phyloP scores from a whole-genome alignment of 805 yeast species.

The Saccharomyces jurei region DNA sequence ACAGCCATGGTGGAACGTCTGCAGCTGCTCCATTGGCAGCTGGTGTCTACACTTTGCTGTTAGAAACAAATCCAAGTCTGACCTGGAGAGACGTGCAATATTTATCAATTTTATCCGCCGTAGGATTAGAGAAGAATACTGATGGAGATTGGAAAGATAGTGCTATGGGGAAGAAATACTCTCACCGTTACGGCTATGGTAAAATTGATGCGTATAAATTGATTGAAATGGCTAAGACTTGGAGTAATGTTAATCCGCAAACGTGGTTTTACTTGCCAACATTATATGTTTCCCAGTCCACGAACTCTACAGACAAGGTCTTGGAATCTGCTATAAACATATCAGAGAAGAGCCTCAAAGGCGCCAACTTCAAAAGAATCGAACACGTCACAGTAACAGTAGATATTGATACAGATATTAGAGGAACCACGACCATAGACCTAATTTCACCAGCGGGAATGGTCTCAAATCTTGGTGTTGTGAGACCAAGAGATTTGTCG shows the following conservation, averaged over 20 bases:
- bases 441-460: slow-evolving; percentile 72
- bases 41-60: slow-evolving; percentile 79
- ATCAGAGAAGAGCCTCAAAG: slow-evolving; percentile 39
- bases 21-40: slow-evolving; percentile 99
- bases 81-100: slow-evolving; percentile 97
- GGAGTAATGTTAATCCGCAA: slow-evolving; percentile 88
- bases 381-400: slow-evolving; percentile 86
- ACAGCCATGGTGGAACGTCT: slow-evolving; percentile 88
- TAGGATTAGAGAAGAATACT: slow-evolving; percentile 37
- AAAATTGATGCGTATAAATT: slow-evolving; percentile 74
- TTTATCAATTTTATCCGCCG: slow-evolving; percentile 60
- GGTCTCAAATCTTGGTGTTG: slow-evolving; percentile 62
- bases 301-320: slow-evolving; percentile 17
- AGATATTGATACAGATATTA: slow-evolving; percentile 49
- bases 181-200: slow-evolving; percentile 89
- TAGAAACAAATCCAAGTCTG: slow-evolving; percentile 75
- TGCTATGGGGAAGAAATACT: slow-evolving; percentile 59
- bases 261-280: slow-evolving; percentile 60
- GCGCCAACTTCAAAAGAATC: slow-evolving; percentile 55
- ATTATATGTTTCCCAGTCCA: slow-evolving; percentile 26
- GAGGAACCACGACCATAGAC: slow-evolving; percentile 65
- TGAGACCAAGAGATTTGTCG: slow-evolving; percentile 51
- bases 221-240: slow-evolving; percentile 61
- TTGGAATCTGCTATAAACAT: slow-evolving; percentile 39
- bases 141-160: slow-evolving; percentile 73